Base-by-base conservation (phyloP, 129 eudicot species). In the Oenanthe sinensis region DNA sequence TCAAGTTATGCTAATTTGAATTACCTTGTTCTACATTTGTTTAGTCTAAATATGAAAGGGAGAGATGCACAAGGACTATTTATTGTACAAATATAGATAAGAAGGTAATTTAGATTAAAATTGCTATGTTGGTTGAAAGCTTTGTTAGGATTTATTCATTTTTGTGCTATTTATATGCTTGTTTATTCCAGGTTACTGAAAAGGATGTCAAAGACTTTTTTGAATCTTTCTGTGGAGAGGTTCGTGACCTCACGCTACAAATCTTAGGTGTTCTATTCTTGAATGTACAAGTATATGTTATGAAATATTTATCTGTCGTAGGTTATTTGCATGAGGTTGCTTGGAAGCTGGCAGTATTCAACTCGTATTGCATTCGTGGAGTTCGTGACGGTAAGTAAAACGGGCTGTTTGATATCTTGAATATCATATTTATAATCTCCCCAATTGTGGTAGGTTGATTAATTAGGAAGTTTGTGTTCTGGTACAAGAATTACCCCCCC, bases 311-410 rank as follows among this genome's bases (percentile, higher is more conserved):
- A n/a, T 46, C 24, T 28, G 40, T 40, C n/a, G 4, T 28, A 74
- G 77, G 60, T 74, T 74, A 79, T 84, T 70, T 89, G 96, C 83
- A 80, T 91, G 86, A 88, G 96, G 98, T 79, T 93, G 91, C 96
- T 93, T 78, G 97, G 96, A 77, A 97, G 91, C 80, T 79, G 88
- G 79, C 87, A 88, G 62, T 97, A 91, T 79, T 89, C 97, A 40
- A 91, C 98, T 73, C 93, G 93, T 79, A 93, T 93, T 81, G 98
- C 97, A 43, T 93, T 93, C 68, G 97, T 93, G 82, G 98, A 93
- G 90, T 93, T 93, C 46, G 93, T 85, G 50, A 87, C 88, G 96
- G 98, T 93, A 88, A 81, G 79, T 76, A 55, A 54, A 70, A 19
- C 7, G 10, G n/a, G 4, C 58, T 74, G 60, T 50, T 17, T 74